A percentile compares a stretch with the other conserved stretches of the same genome.
Conservation (phyloP, 2,329 filamentous ascomycete species). For the Cryphonectria nitschkei region DNA sequence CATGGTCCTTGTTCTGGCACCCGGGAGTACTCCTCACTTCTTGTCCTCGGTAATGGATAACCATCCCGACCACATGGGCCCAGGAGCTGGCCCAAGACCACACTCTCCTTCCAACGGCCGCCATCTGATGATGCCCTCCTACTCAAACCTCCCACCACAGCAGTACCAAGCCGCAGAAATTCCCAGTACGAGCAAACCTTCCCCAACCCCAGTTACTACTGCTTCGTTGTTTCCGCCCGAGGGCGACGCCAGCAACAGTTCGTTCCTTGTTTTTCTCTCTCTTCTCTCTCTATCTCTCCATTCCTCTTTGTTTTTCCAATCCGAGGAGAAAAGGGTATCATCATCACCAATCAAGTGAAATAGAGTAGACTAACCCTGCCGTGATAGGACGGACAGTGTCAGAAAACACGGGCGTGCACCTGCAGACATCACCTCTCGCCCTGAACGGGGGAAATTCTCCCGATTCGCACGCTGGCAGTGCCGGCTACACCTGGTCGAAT, state of each 20-base stretch:
- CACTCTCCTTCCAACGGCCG: slow-evolving; percentile 21
- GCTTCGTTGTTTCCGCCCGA: slow-evolving; percentile 52
- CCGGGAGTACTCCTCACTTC: not conserved
- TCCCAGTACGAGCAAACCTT: slow-evolving; percentile 46
- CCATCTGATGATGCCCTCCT: slow-evolving; percentile 30
- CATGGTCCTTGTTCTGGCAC: slow-evolving; percentile 18
- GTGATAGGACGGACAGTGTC: slow-evolving; percentile 26
- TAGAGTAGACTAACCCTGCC: slow-evolving; percentile 17
- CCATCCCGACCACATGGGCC: slow-evolving; percentile 29
- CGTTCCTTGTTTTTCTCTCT: slow-evolving; percentile 16
- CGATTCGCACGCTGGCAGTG: slow-evolving; percentile 26
- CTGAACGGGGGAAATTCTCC: slow-evolving; percentile 28
- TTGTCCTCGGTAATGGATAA: slow-evolving; percentile 25
- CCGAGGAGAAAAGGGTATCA: not conserved
- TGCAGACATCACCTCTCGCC: slow-evolving; percentile 27
- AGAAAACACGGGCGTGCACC: slow-evolving; percentile 26
- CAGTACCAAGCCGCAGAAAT: slow-evolving; percentile 53
- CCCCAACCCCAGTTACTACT: slow-evolving; percentile 33
- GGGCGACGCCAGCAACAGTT: slow-evolving; percentile 40
- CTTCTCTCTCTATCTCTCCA: slow-evolving; percentile 35
- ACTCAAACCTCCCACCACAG: slow-evolving; percentile 53
- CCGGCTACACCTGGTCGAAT: slow-evolving; percentile 27
- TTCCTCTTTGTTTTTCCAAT: slow-evolving; percentile 34
- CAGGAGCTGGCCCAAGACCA: slow-evolving; percentile 22
- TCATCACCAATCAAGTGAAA: not conserved